Evolutionary conservation across 1,284 basidiomycete species (phyloP).

Genomic region (Microbotryum violaceum): DNA sequence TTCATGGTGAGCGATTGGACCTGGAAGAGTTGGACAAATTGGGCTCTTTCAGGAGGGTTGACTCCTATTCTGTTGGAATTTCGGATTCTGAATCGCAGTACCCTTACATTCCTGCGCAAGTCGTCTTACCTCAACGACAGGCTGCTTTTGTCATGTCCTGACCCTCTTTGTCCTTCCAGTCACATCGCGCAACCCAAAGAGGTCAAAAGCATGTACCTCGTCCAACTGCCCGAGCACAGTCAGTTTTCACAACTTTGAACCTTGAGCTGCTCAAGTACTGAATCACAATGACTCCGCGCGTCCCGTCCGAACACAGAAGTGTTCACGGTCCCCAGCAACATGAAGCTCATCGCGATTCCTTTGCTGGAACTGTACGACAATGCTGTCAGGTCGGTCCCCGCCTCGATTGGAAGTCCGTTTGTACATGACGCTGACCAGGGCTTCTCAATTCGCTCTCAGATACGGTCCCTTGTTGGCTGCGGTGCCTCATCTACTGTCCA

Average conservation of each 20-base stretch:
- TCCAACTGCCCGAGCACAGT: constrained; percentile 92
- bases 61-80: neutral
- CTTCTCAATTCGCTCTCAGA: constrained; percentile 28
- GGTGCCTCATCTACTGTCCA: constrained; percentile 84
- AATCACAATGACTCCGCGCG: neutral
- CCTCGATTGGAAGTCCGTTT: neutral
- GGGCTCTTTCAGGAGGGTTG: neutral
- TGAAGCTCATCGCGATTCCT: constrained; percentile 78
- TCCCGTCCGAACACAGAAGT: constrained; percentile 55
- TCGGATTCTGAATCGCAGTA: constrained; percentile 54
- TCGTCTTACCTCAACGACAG: too few relatives aligned
- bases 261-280: too few relatives aligned
- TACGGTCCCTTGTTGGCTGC: constrained; percentile 89
- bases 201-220: constrained; percentile 91
- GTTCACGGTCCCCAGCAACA: constrained; percentile 92
- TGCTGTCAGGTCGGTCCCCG: constrained; percentile 60
- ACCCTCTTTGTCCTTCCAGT: neutral
- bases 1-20: constrained; percentile 70
- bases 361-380: constrained; percentile 97
- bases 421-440: too few relatives aligned
- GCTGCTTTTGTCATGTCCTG: neutral
- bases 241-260: constrained; percentile 39
- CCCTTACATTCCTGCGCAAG: constrained; percentile 76
- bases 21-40: neutral
- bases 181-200: constrained; percentile 97